Base-by-base conservation (phyloP, 2,329 filamentous ascomycete genomes). In the Aspergillus thermomutatus region DNA sequence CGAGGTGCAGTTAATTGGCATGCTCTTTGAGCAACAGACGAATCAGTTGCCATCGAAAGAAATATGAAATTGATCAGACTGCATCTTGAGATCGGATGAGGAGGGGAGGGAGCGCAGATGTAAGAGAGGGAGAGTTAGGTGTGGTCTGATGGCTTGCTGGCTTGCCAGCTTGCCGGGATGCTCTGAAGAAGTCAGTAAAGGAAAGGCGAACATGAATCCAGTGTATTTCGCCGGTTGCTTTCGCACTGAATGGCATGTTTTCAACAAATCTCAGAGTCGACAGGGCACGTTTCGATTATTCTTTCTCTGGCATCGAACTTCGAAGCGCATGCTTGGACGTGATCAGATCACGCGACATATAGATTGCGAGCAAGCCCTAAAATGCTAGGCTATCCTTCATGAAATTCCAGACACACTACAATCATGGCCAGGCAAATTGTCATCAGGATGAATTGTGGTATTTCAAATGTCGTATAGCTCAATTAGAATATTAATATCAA, bases 401-500 rank as follows among this genome's bases (percentile, higher is more conserved):
- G 14, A 14, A 5, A 17, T 17, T 17, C 14, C 31, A 37, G 14
- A 1, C 14, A 37, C 31, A 6, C 7, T 37, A 3, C 6, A 17
- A 17, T 3, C 6, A 37, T 11, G 5, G 31, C 2, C 31, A 17
- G 17, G 14, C 11, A 34, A 11, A 11, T 34, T n/a, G 46, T 8
- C 49, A 23, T 50, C 17, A 5, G 17, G 17, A 49, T 31, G 43
- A 7, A 27, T 50, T n/a, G n/a, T 50, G 21, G 26, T 26, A 48
- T 48, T 25, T 37, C 8, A 37, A 28, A 31, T 17, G 46, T 26
- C 34, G 31, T 41, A 47, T 28, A 53, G 43, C 51, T 61, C 54
- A 40, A 58, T 60, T 58, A 61, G 23, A 52, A 49, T 53, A 60
- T 61, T 62, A 60, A 56, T 50, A 60, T 55, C 56, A 57, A 55